Base-by-base conservation (phyloP, 176 grass and related monocot species). In the Eragrostis nindensis region DNA sequence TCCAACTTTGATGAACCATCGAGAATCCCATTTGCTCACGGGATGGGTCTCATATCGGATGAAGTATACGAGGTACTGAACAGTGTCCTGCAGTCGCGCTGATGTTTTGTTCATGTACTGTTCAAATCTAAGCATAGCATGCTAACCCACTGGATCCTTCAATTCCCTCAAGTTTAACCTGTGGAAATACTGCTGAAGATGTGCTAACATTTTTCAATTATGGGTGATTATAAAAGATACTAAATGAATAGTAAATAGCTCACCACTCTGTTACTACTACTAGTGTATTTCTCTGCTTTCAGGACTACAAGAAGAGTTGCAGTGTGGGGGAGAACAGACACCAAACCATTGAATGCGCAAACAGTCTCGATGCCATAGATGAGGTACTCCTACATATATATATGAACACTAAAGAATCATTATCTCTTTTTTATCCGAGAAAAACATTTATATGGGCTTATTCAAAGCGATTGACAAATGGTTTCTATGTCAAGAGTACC, bases 31-130 rank as follows among this genome's bases (percentile, higher is more conserved):
- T 94, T 88, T 83, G 82, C 44, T 81, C 88, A 94, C 50, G 92
- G 92, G 46, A 81, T 91, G 82, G 92, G 87, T 43, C 39, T 91
- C 45, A 91, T 94, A 32, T 86, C 92, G 10, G 86, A 94, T 39
- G 75, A 91, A 88, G 77, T 82, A 21, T 90, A 73, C 62, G 67
- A 95, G 93, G 90, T 95, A 71, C 40, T 56, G 53, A 22, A 22
- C 19, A 56, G 32, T 36, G 32, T 36, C 32, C 32, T 36, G 9
- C 7, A 22, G 53, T 19, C n/a, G 4, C 53, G 7, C 53, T 56
- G 19, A 56, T 6, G 0, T n/a, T 56, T 56, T 56, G 21, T 56
- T 22, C 19, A 16, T 56, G 53, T 56, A 19, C 21, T 56, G 7
- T 56, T 19, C 46, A 22, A 22, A 56, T 47, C 46, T 14, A 47